Evolutionary conservation across 176 grass and related monocot species (phyloP), one percentile per base, ranked within the genome.

Genomic region (Oryza meridionalis): DNA sequence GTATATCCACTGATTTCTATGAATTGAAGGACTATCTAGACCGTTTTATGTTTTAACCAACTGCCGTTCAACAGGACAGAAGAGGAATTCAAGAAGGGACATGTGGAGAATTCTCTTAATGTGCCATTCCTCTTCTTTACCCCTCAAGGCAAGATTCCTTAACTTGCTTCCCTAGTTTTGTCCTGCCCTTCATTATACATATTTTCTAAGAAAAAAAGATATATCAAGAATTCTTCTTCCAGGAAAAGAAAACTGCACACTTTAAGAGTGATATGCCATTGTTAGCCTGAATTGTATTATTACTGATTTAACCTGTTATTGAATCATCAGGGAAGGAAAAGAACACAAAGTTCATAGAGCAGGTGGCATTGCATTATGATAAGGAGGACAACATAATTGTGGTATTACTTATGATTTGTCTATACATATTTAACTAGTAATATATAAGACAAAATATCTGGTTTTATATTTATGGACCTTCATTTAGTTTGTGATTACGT

Each of bases 361-460:
- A 88, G 69, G 87, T 95, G 10, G 82, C 81, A n/a, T 63, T 42
- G 29, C 14, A 75, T 69, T 92, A 79, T 49, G 73, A 78, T 21
- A 92, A 88, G 66, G 79, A 95, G 59, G 93, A 95, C 65, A 70
- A 31, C 82, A 86, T 95, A 38, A 42, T 95, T 15, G 90, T 92
- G 90, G 93, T 95, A 94, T 76, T 61, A 32, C 33, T 69, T 7
- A 26, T 84, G 21, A 19, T 67, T 43, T 24, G 3, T 1, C 14
- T 69, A 47, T 59, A 50, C 29, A 32, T 19, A 76, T 26, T 26
- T 37, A 26, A 40, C 32, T 53, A 19, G 72, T 47, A 11, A n/a
- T 16, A 6, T 64, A n/a, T 42, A 72, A 15, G 64, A 16, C 53
- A 73, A 42, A 26, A 12, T 2, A 33, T 21, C 3, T 38, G 40